Conservation (phyloP, 164 flowering plant genomes). For the Aristolochia californica region DNA sequence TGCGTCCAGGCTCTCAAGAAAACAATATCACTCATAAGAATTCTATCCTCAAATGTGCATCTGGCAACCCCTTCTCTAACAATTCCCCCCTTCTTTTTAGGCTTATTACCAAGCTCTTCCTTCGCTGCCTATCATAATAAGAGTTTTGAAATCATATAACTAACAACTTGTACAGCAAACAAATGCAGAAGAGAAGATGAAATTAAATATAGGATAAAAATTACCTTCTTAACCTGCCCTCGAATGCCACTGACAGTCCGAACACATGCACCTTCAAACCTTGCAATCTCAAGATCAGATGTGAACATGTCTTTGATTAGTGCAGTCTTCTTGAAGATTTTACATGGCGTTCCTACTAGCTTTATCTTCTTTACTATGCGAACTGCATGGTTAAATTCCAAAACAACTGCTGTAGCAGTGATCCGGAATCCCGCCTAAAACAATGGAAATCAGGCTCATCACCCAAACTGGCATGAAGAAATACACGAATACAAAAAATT, state of each 20-base stretch:
- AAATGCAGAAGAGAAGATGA: neutral
- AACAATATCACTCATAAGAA: conserved; percentile 89
- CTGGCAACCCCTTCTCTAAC: conserved; percentile 78
- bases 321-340: conserved; percentile 90
- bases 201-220: neutral
- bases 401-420: conserved; percentile 72
- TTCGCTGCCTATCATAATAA: conserved; percentile 66
- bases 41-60: conserved; percentile 94
- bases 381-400: conserved; percentile 78
- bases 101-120: conserved; percentile 61
- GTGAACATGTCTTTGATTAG: conserved; percentile 86
- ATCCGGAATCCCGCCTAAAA: conserved; percentile 79
- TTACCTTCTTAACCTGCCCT: conserved; percentile 97
- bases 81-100: conserved; percentile 51
- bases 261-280: conserved; percentile 86
- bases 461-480: neutral
- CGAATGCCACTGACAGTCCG: conserved; percentile 93
- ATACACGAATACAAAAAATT: neutral
- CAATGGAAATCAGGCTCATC: conserved; percentile 7
- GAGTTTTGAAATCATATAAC: neutral
- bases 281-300: conserved; percentile 89
- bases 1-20: conserved; percentile 79
- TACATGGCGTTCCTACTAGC: conserved; percentile 78
- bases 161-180: no score
- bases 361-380: conserved; percentile 75